Conservation (phyloP, 371 early-diverging fungal species). For the Fennellomyces sp. region DNA sequence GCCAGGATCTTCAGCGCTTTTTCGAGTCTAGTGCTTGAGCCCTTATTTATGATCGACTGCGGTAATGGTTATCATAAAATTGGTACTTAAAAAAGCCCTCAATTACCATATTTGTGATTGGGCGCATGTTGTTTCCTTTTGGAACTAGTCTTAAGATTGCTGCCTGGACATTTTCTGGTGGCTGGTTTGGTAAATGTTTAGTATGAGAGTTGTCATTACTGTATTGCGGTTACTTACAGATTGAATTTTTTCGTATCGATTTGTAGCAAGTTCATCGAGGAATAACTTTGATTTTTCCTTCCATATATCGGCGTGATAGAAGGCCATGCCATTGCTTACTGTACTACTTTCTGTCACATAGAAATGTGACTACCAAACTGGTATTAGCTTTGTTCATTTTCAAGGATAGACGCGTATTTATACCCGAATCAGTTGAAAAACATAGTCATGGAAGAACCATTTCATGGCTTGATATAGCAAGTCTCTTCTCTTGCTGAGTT, state of each 20-base stretch:
- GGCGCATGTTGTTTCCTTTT: slow-evolving; percentile 66
- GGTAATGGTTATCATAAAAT: neutral
- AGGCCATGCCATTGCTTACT: slow-evolving; percentile 34
- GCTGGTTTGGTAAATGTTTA: too few species aligned
- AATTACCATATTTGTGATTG: slow-evolving; percentile 66
- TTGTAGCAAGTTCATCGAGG: slow-evolving; percentile 31
- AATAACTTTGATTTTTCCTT: slow-evolving; percentile 40
- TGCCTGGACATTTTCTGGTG: neutral
- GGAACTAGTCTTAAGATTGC: slow-evolving; percentile 54
- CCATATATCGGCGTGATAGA: slow-evolving; percentile 86
- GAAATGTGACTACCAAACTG: slow-evolving; percentile 1
- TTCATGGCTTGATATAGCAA: slow-evolving; percentile 58
- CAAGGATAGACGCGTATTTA: neutral
- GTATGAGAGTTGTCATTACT: too few species aligned
- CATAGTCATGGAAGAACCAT: slow-evolving; percentile 69
- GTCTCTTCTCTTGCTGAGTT: slow-evolving; percentile 50
- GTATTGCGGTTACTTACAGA: too few species aligned
- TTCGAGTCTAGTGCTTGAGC: neutral
- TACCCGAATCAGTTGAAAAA: slow-evolving; percentile 62
- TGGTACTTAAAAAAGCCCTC: slow-evolving; percentile 35
- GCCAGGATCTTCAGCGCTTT: neutral
- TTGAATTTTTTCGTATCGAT: slow-evolving; percentile 39
- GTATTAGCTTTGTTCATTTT: neutral
- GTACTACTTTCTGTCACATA: slow-evolving; percentile 3
- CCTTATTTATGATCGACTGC: neutral